Conservation (phyloP, 1,284 basidiomycete genomes). For the Butyriboletus appendiculatus region DNA sequence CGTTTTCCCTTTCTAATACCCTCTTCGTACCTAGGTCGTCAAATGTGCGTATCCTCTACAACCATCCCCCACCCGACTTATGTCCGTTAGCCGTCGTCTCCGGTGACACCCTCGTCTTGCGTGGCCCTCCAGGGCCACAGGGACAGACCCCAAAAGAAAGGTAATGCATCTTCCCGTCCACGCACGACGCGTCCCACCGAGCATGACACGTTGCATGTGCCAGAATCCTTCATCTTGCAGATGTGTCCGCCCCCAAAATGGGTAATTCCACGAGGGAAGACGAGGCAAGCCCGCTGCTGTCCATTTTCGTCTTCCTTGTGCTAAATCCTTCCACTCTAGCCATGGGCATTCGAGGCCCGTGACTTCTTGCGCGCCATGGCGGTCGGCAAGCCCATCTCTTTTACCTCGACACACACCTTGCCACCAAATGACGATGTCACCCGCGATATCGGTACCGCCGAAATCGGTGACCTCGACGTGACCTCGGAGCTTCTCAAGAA, state of each 20-base stretch:
- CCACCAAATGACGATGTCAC: constrained; percentile 66
- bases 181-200: not conserved
- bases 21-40: constrained; percentile 51
- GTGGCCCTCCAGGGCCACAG: constrained; percentile 74
- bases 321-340: constrained; percentile 43
- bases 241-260: constrained; percentile 78
- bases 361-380: constrained; percentile 86
- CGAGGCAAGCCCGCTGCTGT: constrained; percentile 55
- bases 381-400: constrained; percentile 89
- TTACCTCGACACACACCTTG: constrained; percentile 75
- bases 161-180: constrained; percentile 41
- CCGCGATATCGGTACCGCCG: constrained; percentile 76
- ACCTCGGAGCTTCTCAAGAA: constrained; percentile 77
- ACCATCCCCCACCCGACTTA: constrained; percentile 6
- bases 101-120: constrained; percentile 84
- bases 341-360: constrained; percentile 90
- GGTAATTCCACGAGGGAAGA: constrained; percentile 83
- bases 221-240: constrained; percentile 86
- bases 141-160: constrained; percentile 88
- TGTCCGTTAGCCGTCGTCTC: constrained; percentile 73
- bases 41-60: constrained; percentile 54
- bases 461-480: constrained; percentile 72
- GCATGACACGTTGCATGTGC: constrained; percentile 18
- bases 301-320: not conserved
- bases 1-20: not conserved